phyloP scores from a whole-genome alignment of 306 rosid genomes.

The Inga laurina region DNA sequence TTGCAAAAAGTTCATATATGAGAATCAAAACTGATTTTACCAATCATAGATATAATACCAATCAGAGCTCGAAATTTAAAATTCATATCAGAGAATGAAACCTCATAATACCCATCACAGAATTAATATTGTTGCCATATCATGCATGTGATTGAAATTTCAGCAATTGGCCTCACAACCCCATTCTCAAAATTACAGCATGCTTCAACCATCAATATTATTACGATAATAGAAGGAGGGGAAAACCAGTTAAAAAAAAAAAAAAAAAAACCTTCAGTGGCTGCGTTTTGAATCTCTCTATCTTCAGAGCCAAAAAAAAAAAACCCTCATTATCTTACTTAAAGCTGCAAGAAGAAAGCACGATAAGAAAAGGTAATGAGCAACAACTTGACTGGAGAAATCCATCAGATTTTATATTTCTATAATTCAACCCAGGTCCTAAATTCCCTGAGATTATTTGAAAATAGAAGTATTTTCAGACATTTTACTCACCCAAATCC shows the following conservation, averaged over 20 bases:
- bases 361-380: no score
- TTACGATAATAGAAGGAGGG: not conserved
- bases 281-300: not conserved
- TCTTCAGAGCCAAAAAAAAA: not conserved
- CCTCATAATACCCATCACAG: not conserved
- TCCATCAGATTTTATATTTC: not conserved
- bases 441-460: not conserved
- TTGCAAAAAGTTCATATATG: not conserved
- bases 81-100: not conserved
- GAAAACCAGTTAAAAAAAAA: not conserved
- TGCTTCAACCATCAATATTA: not conserved
- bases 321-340: no score
- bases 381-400: not conserved
- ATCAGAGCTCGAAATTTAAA: not conserved
- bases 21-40: not conserved
- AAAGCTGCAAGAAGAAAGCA: not conserved
- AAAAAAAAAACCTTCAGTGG: not conserved
- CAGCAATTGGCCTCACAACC: not conserved
- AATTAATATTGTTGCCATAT: not conserved
- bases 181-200: not conserved
- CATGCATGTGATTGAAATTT: not conserved
- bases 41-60: not conserved
- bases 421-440: not conserved
- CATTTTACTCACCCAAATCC: not conserved
- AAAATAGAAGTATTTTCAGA: not conserved